Evolutionary conservation across 495 filamentous ascomycete species (phyloP).

Genomic region (Aspergillus olivimuriae): DNA sequence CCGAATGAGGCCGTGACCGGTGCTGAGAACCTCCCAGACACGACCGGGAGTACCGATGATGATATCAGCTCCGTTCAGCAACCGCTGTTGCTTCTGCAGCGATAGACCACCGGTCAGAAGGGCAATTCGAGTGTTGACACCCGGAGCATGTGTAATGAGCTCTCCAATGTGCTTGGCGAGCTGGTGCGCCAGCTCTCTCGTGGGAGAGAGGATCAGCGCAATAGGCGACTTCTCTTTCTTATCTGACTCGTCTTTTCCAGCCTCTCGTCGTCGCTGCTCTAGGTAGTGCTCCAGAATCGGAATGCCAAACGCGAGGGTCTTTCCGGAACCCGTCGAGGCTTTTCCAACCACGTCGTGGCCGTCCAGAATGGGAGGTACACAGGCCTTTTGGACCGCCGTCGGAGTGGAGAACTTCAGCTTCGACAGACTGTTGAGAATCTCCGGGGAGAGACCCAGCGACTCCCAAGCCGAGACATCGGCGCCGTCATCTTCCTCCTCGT

Average conservation of each 20-base stretch:
- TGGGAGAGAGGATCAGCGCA: conserved; percentile 89
- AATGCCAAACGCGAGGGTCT: conserved; percentile 89
- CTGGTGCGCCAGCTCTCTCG: conserved; percentile 89
- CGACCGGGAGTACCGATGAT: conserved; percentile 88
- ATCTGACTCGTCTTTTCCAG: conserved; percentile 12
- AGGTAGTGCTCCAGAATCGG: conserved; percentile 45
- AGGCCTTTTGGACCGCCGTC: conserved; percentile 66
- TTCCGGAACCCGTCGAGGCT: conserved; percentile 93
- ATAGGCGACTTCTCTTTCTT: conserved; percentile 44
- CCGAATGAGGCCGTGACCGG: conserved; percentile 50
- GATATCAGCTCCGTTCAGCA: conserved; percentile 70
- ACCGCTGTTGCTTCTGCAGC: conserved; percentile 83
- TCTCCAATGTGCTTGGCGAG: conserved; percentile 71
- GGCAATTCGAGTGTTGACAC: conserved; percentile 58
- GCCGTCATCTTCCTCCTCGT: conserved; percentile 40
- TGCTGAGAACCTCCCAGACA: conserved; percentile 87
- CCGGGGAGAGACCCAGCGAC: conserved; percentile 59
- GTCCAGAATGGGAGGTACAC: conserved; percentile 76
- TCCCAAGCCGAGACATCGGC: conserved; percentile 67
- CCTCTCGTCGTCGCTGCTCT: conserved; percentile 19
- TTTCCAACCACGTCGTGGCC: conserved; percentile 91
- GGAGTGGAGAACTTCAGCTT: conserved; percentile 73
- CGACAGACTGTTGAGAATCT: conserved; percentile 64
- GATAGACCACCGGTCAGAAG: conserved; percentile 88
- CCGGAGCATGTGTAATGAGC: conserved; percentile 53